These are phyloP conservation scores for Mycena floridula DNA, from an alignment of 768 basidiomycete genomes.

Conservation along the genomic window DNA sequence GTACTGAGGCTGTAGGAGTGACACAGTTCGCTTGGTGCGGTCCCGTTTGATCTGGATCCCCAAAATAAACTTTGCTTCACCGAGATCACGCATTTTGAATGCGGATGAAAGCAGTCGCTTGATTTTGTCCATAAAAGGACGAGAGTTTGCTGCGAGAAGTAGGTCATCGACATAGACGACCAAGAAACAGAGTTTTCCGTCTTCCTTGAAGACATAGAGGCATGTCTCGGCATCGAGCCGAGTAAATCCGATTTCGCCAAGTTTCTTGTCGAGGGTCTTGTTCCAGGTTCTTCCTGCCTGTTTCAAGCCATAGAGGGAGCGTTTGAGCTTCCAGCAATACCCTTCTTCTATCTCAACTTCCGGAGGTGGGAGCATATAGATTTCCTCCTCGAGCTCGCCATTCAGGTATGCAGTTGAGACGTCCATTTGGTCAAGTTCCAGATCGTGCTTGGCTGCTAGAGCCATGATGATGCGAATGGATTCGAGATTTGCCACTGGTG, in stretches of 20 bases:
- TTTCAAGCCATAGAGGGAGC: slow-evolving; percentile 21
- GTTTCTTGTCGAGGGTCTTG: slow-evolving; percentile 4
- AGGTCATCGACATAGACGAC: slow-evolving; percentile 22
- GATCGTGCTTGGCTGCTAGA: too few species aligned
- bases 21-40: slow-evolving; percentile 13
- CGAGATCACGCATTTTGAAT: slow-evolving; percentile 14
- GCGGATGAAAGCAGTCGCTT: slow-evolving; percentile 8
- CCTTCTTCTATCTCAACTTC: neutral
- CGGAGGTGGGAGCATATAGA: neutral
- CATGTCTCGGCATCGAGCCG: slow-evolving; percentile 15
- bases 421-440: too few species aligned
- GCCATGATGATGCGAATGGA: too few species aligned
- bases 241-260: slow-evolving; percentile 11
- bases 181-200: slow-evolving; percentile 12
- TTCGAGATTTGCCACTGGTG: too few species aligned
- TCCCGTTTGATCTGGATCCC: slow-evolving; percentile 25
- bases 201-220: slow-evolving; percentile 14
- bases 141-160: slow-evolving; percentile 10
- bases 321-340: slow-evolving; percentile 5
- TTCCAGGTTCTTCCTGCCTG: slow-evolving; percentile 13
- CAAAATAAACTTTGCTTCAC: slow-evolving; percentile 17
- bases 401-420: too few species aligned
- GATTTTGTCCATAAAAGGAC: slow-evolving; percentile 6
- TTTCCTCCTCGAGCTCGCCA: too few species aligned
- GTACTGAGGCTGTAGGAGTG: slow-evolving; percentile 25